Conservation (phyloP, 495 filamentous ascomycete genomes). For the Penicillium odoratum region DNA sequence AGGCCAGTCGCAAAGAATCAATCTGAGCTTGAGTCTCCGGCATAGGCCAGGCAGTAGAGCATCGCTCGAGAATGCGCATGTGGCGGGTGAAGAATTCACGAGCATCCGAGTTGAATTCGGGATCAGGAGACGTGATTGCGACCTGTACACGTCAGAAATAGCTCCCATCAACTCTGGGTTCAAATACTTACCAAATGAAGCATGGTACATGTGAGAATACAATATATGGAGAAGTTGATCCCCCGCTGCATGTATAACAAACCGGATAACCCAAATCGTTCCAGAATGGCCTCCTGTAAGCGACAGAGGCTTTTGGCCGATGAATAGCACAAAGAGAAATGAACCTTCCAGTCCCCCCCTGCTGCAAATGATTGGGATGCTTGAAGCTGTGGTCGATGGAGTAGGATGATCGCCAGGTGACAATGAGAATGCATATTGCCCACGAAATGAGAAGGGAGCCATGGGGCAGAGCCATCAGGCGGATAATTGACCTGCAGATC, state of each 20-base stretch:
- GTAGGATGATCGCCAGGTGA: constrained; percentile 81
- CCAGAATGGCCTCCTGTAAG: constrained; percentile 83
- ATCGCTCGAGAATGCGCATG: constrained; percentile 92
- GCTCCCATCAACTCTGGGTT: constrained; percentile 3
- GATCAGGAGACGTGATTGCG: constrained; percentile 91
- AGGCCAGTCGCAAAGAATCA: constrained; percentile 85
- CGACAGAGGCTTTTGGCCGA: constrained; percentile 88
- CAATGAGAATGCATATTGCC: constrained; percentile 94
- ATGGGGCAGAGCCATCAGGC: constrained; percentile 75
- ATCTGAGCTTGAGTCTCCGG: constrained; percentile 91
- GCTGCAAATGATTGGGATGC: constrained; percentile 69
- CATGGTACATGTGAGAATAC: constrained; percentile 88
- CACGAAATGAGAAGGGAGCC: constrained; percentile 85
- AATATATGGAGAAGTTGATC: constrained; percentile 94
- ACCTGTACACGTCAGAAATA: constrained; percentile 56
- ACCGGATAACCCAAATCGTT: constrained; percentile 75
- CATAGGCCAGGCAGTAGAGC: constrained; percentile 82
- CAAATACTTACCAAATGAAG: constrained; percentile 77
- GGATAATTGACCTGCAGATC: constrained; percentile 81
- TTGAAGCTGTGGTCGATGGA: constrained; percentile 83
- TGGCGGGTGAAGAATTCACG: constrained; percentile 90
- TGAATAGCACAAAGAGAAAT: constrained; percentile 83
- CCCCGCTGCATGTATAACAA: constrained; percentile 92
- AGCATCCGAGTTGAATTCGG: constrained; percentile 80
- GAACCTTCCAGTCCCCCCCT: constrained; percentile 79